These are phyloP conservation scores for Stephania yunnanensis DNA, from an alignment of 164 flowering plant genomes.

Conservation along the genomic window DNA sequence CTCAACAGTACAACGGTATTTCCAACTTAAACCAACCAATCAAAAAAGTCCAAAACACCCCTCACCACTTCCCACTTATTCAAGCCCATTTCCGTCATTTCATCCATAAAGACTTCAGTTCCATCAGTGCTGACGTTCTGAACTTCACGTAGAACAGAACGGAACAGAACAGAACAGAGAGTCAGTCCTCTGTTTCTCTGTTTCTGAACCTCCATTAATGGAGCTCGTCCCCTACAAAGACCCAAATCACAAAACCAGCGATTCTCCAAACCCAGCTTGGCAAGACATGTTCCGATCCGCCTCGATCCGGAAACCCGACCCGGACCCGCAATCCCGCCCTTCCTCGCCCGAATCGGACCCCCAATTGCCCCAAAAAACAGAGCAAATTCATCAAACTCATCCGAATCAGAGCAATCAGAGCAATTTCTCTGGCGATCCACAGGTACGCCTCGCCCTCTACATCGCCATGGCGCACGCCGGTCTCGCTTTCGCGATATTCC, in stretches of 20 bases:
- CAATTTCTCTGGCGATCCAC: constrained; percentile 44
- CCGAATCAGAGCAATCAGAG: constrained; percentile 4
- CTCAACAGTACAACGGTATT: no score
- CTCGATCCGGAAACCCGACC: constrained; percentile 51
- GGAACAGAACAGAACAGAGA: no score
- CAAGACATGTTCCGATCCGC: constrained; percentile 94
- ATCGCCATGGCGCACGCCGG: constrained; percentile 99
- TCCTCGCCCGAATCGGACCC: constrained; percentile 19
- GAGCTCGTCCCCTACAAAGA: constrained; percentile 61
- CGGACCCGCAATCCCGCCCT: constrained; percentile 17
- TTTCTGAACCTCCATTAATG: constrained; percentile 28
- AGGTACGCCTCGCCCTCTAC: constrained; percentile 79
- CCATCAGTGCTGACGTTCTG: background rate
- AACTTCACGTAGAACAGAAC: no score
- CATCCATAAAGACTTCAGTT: no score
- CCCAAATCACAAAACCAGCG: constrained; percentile 19
- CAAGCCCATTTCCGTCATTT: no score
- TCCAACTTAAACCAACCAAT: no score
- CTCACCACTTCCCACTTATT: no score
- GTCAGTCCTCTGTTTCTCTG: no score
- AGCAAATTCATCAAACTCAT: background rate
- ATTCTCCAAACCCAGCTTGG: constrained; percentile 51
- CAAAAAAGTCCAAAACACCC: no score
- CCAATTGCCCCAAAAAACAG: constrained; percentile 14
- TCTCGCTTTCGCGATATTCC: constrained; percentile 50